Base-by-base conservation (phyloP, 208 protist genomes). In the Trypanosoma melophagium region DNA sequence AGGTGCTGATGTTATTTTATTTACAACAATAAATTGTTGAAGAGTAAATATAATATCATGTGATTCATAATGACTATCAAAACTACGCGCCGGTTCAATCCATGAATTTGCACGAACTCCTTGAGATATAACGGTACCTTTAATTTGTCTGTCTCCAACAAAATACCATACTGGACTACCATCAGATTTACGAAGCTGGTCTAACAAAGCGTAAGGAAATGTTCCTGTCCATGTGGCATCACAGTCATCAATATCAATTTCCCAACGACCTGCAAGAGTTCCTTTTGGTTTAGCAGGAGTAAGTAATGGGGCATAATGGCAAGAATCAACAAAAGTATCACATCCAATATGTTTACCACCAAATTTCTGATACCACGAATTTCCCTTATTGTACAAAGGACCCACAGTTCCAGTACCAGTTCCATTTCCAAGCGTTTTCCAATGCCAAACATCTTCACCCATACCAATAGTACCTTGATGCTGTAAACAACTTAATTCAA, bases 301-400 rank as follows among this genome's bases (percentile, higher is more conserved):
- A 45, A 94, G 74, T 51, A 94, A 81, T 47, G 88, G 88, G 1
- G 88, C 88, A 78, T 92, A 92, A 49, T 61, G 67, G 74, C 88
- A 94, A 24, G 88, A 64, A 52, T 91, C 69, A 8, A 71, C 74
- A 69, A 94, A 94, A 22, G 77, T 87, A 69, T 94, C 85, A 64
- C 88, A 94, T 44, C 74, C 51, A 24, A 76, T 51, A 74, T 94
- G 88, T 76, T 91, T 94, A 57, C 88, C 88, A 58, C 88, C 86
- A 53, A 94, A 94, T 70, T 94, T 94, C 52, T 94, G 88, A 61
- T 92, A 94, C 86, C 88, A 94, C 25, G 83, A 89, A 10, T 55
- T 45, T 52, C 83, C 86, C 38, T 58, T 70, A 58, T 57, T 74
- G 79, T 94, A 92, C 53, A 81, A 71, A 19, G 74, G 45, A 47